Evolutionary conservation across 345 rosid species (phyloP).

Genomic region (Citrus mangshanensis): DNA sequence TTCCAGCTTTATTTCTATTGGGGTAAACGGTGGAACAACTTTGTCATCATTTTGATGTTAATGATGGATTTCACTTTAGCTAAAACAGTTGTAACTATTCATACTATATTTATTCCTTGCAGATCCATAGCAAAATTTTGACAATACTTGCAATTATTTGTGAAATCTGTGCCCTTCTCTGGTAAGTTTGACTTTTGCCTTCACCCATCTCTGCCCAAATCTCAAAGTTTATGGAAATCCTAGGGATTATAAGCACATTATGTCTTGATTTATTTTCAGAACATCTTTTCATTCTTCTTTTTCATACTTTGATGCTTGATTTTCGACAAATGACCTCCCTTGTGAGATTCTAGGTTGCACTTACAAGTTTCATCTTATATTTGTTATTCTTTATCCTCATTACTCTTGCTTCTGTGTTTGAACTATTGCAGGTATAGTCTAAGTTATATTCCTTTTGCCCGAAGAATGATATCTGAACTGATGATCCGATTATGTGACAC

Average conservation of each 20-base stretch:
- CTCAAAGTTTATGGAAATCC: background rate
- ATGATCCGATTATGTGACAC: constrained; percentile 86
- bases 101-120: constrained; percentile 28
- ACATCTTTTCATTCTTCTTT: background rate
- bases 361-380: background rate
- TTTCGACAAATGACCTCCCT: background rate
- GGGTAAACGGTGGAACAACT: background rate
- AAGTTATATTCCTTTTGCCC: constrained; percentile 88
- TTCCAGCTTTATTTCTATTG: background rate
- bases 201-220: background rate
- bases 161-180: constrained; percentile 82
- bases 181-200: constrained; percentile 48
- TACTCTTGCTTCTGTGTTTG: constrained; percentile 15
- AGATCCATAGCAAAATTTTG: constrained; percentile 81
- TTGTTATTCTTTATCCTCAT: background rate
- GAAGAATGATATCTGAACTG: constrained; percentile 70
- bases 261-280: background rate
- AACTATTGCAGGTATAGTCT: constrained; percentile 77
- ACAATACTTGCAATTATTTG: constrained; percentile 72
- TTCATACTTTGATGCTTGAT: background rate
- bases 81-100: background rate
- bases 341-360: background rate
- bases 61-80: background rate
- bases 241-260: background rate
- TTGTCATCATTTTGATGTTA: background rate